Evolutionary conservation across 2,329 filamentous ascomycete species (phyloP).

Genomic region (Colletotrichum sp.): DNA sequence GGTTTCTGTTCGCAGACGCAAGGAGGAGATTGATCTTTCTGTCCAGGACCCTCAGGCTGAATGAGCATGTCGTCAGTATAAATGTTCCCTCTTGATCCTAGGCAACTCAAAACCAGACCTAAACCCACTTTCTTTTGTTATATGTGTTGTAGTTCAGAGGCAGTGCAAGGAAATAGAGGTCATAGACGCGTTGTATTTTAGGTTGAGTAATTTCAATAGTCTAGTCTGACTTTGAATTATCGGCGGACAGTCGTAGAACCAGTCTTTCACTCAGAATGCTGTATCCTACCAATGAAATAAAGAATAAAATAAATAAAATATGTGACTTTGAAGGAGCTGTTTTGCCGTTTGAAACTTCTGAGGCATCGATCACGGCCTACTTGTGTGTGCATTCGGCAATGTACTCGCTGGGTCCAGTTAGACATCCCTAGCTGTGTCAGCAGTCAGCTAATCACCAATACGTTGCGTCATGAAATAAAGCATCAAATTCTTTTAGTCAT

Average conservation of each 20-base stretch:
- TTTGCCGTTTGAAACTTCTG: background rate
- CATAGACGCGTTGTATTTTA: background rate
- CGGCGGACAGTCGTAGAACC: too few species aligned
- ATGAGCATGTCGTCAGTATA: background rate
- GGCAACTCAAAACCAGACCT: background rate
- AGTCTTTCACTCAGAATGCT: too few species aligned
- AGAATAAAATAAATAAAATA: too few species aligned
- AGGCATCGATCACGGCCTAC: background rate
- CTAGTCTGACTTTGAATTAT: rapidly evolving
- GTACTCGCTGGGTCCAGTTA: background rate
- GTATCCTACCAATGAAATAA: too few species aligned
- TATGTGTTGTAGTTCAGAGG: background rate
- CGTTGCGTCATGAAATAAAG: background rate
- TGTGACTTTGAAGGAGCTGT: background rate
- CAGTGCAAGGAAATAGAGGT: background rate
- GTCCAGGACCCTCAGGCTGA: background rate
- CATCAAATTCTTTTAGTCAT: background rate
- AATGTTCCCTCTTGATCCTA: background rate
- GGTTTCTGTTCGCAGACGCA: background rate
- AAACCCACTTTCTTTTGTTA: background rate
- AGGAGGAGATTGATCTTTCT: background rate
- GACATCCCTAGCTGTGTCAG: background rate
- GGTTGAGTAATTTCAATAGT: background rate
- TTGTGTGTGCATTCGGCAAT: background rate
- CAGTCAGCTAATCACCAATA: background rate